Base-by-base conservation (phyloP, 2,329 filamentous ascomycete species). In the Colletotrichum spinosum region DNA sequence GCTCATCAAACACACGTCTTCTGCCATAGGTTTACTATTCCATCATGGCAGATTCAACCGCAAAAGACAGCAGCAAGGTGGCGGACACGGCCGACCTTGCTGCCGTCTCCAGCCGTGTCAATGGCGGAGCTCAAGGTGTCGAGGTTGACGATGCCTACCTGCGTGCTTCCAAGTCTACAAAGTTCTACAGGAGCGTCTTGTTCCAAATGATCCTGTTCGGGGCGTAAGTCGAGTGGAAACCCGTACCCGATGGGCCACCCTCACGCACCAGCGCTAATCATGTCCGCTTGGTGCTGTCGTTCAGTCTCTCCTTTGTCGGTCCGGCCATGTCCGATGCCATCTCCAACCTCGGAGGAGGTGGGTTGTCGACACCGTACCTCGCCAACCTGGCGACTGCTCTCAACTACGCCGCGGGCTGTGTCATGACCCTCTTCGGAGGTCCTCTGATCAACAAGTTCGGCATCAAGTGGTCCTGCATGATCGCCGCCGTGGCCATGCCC, bases 371-470 rank as follows among this genome's bases (percentile, higher is more conserved):
- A 2, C 60, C 60, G 35, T 64, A 64, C 33, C n/a, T 64, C 17
- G 60, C 60, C 17, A 64, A 64, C 41, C 34, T 64, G 37, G 60
- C 60, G 11, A 64, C 49, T 17, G 15, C 60, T 3, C 60, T 64
- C 9, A 60, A 44, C 42, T 64, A 60, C 38, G 34, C 41, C 41
- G 42, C 60, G 8, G 60, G 60, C 4, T 64, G 60, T 9, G 5
- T 64, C 9, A 53, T 59, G 33, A 60, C 60, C 1, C 12, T 64
- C 11, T 72, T 76, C 8, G 77, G 77, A 17, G 77, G 77, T 0
- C 77, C 77, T 2, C 57, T 79, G 53, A 78, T 79, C 67, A 79
- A 78, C 67, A 78, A 78, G 55, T 58, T 79, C 8, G 77, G 77
- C 12, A 78, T 78, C 59, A 76, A 74, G 51, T 75, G 73, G 71